Base-by-base conservation (phyloP, 768 basidiomycete species). In the Mycena venus region DNA sequence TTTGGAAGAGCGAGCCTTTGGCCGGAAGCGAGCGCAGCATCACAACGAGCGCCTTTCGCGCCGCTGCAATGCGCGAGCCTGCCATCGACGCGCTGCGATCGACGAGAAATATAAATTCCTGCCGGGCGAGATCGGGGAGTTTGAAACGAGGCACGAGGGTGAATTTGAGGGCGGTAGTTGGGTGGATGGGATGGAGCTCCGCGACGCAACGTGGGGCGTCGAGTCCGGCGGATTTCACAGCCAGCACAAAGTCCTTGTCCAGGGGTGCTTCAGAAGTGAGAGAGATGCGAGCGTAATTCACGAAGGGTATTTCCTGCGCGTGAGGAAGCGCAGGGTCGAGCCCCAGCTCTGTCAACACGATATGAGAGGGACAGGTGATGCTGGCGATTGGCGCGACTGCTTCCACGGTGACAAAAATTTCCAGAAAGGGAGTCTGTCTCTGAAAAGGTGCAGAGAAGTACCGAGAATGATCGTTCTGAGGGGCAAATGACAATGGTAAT, bases 31-130 rank as follows among this genome's bases (percentile, higher is more conserved):
- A 75, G 4, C 79, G 83, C 3, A 90, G 80, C 8, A 90, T 71
- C 71, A 87, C 83, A 0, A 70, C 63, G 32, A 90, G 79, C 0
- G 88, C 84, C 38, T 76, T 71, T 58, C 83, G 84, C 3, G 87
- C 86, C 0, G 80, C 82, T 25, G 77, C 77, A 8, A 88, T 86
- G 12, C 83, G 65, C 5, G 1, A 14, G 9, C 68, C 65, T 0
- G 0, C 0, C 89, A 90, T 90, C 40, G 85, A 87, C 0, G 84
- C 84, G 5, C 84, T 86, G 25, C 88, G 81, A 69, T 90, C 89
- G 23, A 90, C 80, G 25, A 90, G 64, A 72, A 90, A 90, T 0
- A 90, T 80, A 51, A 84, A 89, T 53, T 90, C 88, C 58, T 87
- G 87, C 0, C 78, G 76, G 17, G 73, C 63, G 1, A 86, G 19